phyloP scores from a whole-genome alignment of 2,329 filamentous ascomycete genomes.

The Alternaria dauci region DNA sequence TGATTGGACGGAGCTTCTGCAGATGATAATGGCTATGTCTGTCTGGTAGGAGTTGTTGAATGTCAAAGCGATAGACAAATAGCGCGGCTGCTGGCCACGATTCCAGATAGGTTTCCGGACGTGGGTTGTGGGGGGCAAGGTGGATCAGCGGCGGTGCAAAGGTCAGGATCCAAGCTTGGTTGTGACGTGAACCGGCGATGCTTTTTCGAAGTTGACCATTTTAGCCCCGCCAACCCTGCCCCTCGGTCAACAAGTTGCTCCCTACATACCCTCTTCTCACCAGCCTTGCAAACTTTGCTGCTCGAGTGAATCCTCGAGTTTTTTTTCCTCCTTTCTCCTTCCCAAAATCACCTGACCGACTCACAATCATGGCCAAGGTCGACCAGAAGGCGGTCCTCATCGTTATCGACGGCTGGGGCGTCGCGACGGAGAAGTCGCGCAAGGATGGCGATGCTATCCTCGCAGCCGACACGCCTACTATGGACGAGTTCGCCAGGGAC shows the following conservation, averaged over 20 bases:
- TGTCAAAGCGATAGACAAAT: conserved; percentile 17
- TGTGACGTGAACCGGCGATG: conserved; percentile 35
- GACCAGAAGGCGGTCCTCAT: conserved; percentile 78
- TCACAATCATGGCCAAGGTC: conserved; percentile 68
- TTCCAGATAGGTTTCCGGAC: conserved; percentile 31
- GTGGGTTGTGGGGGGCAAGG: conserved; percentile 31
- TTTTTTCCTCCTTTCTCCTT: background rate
- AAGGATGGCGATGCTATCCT: conserved; percentile 95
- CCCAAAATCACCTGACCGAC: conserved; percentile 21
- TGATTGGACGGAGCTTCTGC: conserved; percentile 27
- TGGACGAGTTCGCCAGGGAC: conserved; percentile 80
- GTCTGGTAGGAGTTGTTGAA: conserved; percentile 6
- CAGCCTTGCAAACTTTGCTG: background rate
- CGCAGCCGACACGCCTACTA: conserved; percentile 89
- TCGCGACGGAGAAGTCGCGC: conserved; percentile 80
- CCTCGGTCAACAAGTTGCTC: conserved; percentile 34
- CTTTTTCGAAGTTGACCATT: conserved; percentile 19
- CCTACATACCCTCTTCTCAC: conserved; percentile 12
- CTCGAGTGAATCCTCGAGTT: background rate
- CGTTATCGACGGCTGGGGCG: conserved; percentile 99
- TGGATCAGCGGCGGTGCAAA: conserved; percentile 18
- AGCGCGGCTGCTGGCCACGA: conserved; percentile 16
- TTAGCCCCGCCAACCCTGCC: conserved; percentile 36
- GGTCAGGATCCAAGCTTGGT: background rate
- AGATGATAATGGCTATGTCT: conserved; percentile 13